phyloP scores from a whole-genome alignment of 2,329 filamentous ascomycete species.

The Blumeriella jaapii region DNA sequence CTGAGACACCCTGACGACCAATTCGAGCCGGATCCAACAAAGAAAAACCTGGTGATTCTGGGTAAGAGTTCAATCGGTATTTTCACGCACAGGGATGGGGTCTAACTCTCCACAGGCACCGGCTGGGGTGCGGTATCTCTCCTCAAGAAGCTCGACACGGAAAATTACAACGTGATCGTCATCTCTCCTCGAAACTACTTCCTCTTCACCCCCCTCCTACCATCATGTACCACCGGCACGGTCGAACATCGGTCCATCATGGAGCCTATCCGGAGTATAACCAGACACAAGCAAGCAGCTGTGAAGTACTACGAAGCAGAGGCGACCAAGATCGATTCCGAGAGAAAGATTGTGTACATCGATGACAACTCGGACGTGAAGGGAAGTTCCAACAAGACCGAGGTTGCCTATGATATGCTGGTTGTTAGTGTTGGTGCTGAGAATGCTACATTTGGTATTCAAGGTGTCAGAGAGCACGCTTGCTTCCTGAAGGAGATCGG shows the following conservation, averaged over 20 bases:
- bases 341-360: constrained; percentile 79
- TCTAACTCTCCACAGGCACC: constrained; percentile 49
- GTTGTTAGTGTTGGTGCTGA: constrained; percentile 95
- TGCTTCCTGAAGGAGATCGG: constrained; percentile 98
- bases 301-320: constrained; percentile 98
- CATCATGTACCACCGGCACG: constrained; percentile 92
- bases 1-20: constrained; percentile 76
- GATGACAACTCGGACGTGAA: constrained; percentile 89
- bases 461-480: constrained; percentile 85
- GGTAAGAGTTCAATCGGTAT: constrained; percentile 43
- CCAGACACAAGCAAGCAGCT: constrained; percentile 84
- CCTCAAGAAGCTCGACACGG: constrained; percentile 95
- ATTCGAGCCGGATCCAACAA: constrained; percentile 64
- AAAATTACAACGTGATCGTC: constrained; percentile 98
- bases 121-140: constrained; percentile 95
- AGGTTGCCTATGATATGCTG: constrained; percentile 96
- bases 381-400: constrained; percentile 68
- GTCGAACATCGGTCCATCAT: constrained; percentile 99
- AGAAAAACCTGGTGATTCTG: constrained; percentile 95
- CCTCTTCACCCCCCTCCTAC: constrained; percentile 94
- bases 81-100: neutral
- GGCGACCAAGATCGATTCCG: constrained; percentile 86
- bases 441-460: constrained; percentile 97
- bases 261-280: constrained; percentile 94
- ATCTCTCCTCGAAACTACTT: constrained; percentile 99